Percentiles rank a stretch among this genome's conserved stretches.
phyloP scores from a whole-genome alignment of 2,329 filamentous ascomycete genomes.

The Orbilia brochopaga region DNA sequence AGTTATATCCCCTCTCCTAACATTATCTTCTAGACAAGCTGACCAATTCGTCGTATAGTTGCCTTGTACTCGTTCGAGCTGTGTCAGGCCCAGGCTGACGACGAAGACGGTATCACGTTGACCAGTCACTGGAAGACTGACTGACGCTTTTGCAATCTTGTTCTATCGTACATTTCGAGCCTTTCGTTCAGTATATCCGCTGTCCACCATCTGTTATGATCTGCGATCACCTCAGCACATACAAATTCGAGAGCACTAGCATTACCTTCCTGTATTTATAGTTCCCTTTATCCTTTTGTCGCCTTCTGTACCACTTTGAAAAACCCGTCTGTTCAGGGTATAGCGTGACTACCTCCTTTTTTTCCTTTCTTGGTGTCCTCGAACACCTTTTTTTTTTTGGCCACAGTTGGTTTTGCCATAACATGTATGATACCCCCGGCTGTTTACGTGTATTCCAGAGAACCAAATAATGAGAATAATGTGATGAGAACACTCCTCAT shows the following conservation, averaged over 20 bases:
- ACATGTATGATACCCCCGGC: slow-evolving; percentile 49
- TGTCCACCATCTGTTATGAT: slow-evolving; percentile 15
- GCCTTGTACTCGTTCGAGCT: slow-evolving; percentile 86
- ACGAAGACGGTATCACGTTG: slow-evolving; percentile 75
- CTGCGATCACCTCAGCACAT: slow-evolving; percentile 42
- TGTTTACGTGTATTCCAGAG: slow-evolving; percentile 33
- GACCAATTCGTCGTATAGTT: slow-evolving; percentile 60
- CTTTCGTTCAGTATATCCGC: background rate
- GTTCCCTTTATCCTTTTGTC: slow-evolving; percentile 13
- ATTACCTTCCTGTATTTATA: slow-evolving; percentile 49
- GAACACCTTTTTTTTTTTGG: slow-evolving; percentile 32
- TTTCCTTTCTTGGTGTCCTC: slow-evolving; percentile 57
- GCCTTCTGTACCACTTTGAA: slow-evolving; percentile 12
- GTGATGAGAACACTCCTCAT: slow-evolving; percentile 11
- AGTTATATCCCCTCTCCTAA: slow-evolving; percentile 14
- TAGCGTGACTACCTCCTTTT: slow-evolving; percentile 52
- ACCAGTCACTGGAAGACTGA: slow-evolving; percentile 92
- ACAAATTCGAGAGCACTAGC: slow-evolving; percentile 31
- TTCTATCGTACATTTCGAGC: slow-evolving; percentile 2
- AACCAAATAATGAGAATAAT: slow-evolving; percentile 14
- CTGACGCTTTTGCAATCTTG: slow-evolving; percentile 61
- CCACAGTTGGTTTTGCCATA: slow-evolving; percentile 2
- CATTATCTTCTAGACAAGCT: background rate
- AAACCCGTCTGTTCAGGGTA: slow-evolving; percentile 22
- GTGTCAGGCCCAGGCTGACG: slow-evolving; percentile 72